Base-by-base conservation (phyloP, 805 yeast species). In the Wickerhamomyces chaumierensis region DNA sequence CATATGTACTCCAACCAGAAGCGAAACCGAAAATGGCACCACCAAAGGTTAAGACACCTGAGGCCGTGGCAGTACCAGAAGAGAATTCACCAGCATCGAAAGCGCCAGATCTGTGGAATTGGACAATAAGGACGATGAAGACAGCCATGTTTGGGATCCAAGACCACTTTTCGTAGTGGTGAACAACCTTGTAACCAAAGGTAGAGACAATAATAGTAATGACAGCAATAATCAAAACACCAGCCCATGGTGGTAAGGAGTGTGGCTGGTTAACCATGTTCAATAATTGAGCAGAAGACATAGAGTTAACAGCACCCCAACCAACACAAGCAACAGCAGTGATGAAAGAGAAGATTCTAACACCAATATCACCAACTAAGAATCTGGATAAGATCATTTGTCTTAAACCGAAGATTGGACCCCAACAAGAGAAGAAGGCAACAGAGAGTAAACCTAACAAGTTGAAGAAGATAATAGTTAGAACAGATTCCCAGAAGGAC, bases 241-340 rank as follows among this genome's bases (percentile, higher is more conserved):
- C 96, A 31, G 86, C 96, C 92, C 94, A 83, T 31, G 90, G 82
- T 32, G 96, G 96, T 48, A 81, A 65, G 44, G 66, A 50, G 42
- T 62, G 62, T 37, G 64, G 61, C 31, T 64, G 65, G 65, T 85
- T 85, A 43, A 88, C 80, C 55, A 81, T 75, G 61, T 80, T 77
- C 42, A 87, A 66, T 46, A 87, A 64, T 59, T 85, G 92, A 18
- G 95, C 95, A 28, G 92, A 77, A 23, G 87, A 81, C 74, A 87
- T 82, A 44, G 83, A 84, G 62, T 88, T 88, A 36, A 86, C 90
- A 9, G 95, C 85, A 61, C 92, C 83, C 96, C 96, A 88, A 51
- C 96, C 96, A 40, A 87, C 75, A 71, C 95, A 84, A 20, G 95
- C 88, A 45, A 88, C 60, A 52, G 78, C 72, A 56, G 87, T 86